phyloP scores from a whole-genome alignment of 1,284 basidiomycete genomes.

The Ustilago tritici region DNA sequence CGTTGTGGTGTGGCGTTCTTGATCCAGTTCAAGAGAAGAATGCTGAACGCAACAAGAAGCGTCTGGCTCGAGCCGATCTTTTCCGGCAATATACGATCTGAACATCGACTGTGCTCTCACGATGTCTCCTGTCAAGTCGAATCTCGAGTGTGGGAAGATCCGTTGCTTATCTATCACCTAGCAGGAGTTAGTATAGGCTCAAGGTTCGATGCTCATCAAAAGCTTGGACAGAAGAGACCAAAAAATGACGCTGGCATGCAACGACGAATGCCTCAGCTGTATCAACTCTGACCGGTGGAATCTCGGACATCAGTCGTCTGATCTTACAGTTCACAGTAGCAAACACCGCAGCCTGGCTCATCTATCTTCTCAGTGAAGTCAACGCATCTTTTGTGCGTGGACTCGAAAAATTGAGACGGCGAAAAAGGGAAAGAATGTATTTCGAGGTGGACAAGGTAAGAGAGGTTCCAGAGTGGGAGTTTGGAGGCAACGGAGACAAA shows the following conservation, averaged over 20 bases:
- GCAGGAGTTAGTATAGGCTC: background rate
- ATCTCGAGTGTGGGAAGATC: background rate
- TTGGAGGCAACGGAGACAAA: background rate
- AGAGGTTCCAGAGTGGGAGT: constrained; percentile 3
- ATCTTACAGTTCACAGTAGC: background rate
- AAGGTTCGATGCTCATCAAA: background rate
- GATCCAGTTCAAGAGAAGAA: background rate
- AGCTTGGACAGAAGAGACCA: background rate
- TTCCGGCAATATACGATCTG: background rate
- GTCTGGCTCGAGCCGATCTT: background rate
- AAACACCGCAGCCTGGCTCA: background rate
- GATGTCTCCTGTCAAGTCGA: background rate
- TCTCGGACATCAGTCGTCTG: background rate
- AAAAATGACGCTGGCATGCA: background rate
- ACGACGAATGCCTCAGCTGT: background rate
- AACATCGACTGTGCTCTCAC: background rate
- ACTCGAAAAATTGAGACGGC: background rate
- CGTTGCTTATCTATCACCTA: background rate
- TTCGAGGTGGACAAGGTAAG: background rate
- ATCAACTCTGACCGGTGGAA: background rate
- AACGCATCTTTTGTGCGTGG: constrained; percentile 2
- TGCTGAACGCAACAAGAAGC: background rate
- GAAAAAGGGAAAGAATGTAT: background rate
- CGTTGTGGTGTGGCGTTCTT: background rate
- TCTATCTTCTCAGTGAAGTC: background rate